Base-by-base conservation (phyloP, 495 filamentous ascomycete genomes). In the Cercophora sp. region DNA sequence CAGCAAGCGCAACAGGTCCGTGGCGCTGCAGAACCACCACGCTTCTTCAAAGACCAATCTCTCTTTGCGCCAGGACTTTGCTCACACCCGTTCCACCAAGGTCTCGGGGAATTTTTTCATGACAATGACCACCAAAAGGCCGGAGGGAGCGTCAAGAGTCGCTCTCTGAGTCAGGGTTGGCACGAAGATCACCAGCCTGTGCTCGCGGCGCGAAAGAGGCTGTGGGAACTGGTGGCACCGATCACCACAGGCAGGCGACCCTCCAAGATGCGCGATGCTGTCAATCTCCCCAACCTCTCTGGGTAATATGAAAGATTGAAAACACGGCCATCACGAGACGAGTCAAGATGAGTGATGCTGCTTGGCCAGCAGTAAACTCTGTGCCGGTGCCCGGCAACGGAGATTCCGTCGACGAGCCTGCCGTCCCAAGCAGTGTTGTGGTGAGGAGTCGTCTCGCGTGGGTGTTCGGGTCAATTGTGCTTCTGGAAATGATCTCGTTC, bases 381-480 rank as follows among this genome's bases (percentile, higher is more conserved):
- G 29, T 32, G 29, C 29, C 29, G 20, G 3, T 42, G 23, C 48
- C 35, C 51, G 41, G 40, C 27, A 43, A 39, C 40, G 15, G 29
- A 47, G 10, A 36, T 39, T 45, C 31, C 52, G 25, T 36, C 40
- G n/a, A 51, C 13, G 8, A 35, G 35, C 24, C 22, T 40, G 25
- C 44, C 44, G 44, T 34, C 44, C 26, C 40, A 43, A 8, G 20
- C 40, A 43, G 22, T 22, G 15, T 43, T 13, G 24, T 37, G 22
- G 18, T 37, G 42, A 41, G 51, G 43, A 46, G 29, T 40, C 6
- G 22, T 5, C 52, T 55, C 52, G 36, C 52, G 39, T 49, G 44
- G 42, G 19, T 54, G 41, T 36, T 54, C 51, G 51, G 51, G n/a
- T 54, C 51, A 54, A 54, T 46, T 46, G 32, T 34, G 44, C 27